Percentiles rank a stretch among this genome's conserved stretches.
Evolutionary conservation across 129 eudicot genomes (phyloP).

Genomic region (Centaurea solstitialis): DNA sequence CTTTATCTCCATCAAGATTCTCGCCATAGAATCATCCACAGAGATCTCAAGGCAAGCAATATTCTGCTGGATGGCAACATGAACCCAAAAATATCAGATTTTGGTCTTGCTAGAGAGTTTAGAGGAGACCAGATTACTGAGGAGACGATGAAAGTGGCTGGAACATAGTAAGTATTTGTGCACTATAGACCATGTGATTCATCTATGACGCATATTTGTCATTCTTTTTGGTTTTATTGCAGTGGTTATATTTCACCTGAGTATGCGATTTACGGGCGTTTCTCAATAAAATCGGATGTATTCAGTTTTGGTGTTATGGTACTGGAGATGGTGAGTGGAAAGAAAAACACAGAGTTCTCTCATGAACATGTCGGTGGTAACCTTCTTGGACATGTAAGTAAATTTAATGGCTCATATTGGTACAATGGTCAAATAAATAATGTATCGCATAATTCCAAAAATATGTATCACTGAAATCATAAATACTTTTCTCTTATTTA

Average conservation of each 20-base stretch:
- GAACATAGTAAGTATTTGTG: slow-evolving; percentile 29
- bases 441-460: no score
- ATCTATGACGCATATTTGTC: neutral
- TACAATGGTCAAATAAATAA: no score
- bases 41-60: slow-evolving; percentile 40
- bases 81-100: slow-evolving; percentile 49
- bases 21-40: slow-evolving; percentile 36
- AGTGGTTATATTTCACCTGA: neutral
- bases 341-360: neutral
- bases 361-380: neutral
- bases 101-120: slow-evolving; percentile 40
- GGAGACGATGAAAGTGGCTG: slow-evolving; percentile 33
- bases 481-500: no score
- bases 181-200: neutral
- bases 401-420: no score
- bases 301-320: neutral
- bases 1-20: slow-evolving; percentile 46
- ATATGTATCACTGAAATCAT: no score
- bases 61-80: slow-evolving; percentile 32
- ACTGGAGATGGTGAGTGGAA: neutral
- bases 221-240: neutral
- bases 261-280: neutral
- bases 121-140: slow-evolving; percentile 27
- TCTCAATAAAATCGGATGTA: neutral
- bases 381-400: neutral